These are phyloP conservation scores for Arthroderma uncinatum DNA, from an alignment of 2,329 filamentous ascomycete genomes.

Conservation along the genomic window DNA sequence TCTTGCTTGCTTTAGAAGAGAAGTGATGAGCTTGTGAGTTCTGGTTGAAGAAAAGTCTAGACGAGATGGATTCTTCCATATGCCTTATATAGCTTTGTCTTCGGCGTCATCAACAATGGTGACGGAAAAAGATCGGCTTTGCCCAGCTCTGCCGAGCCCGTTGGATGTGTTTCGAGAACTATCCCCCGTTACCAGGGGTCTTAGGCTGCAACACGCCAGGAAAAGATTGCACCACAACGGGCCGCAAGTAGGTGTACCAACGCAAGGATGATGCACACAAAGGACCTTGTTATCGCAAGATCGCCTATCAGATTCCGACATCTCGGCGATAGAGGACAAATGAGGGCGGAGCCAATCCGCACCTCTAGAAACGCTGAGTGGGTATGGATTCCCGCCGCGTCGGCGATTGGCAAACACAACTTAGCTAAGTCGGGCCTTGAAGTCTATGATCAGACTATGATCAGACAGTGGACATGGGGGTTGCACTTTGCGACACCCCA, in stretches of 20 bases:
- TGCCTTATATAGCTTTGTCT: not conserved
- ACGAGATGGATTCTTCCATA: not conserved
- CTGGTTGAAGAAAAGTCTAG: not conserved
- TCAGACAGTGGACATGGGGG: constrained; percentile 1
- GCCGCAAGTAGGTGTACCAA: not conserved
- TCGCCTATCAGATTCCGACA: constrained; percentile 1
- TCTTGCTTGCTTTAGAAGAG: not conserved
- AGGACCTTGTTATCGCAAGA: not conserved
- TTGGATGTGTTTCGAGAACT: not conserved
- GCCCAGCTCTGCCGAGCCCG: constrained; percentile 4
- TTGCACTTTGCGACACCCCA: not conserved
- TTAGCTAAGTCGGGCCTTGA: not conserved
- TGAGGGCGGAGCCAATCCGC: constrained; percentile 4
- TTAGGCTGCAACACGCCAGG: not conserved
- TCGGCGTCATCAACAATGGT: not conserved
- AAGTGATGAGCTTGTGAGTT: constrained; percentile 1
- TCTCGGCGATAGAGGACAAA: constrained; percentile 7
- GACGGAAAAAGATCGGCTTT: not conserved
- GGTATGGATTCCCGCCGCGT: constrained; percentile 1
- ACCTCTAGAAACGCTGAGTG: constrained; percentile 1
- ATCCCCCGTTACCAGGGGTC: not conserved
- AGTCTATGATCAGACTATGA: too few relatives aligned
- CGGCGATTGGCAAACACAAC: constrained; percentile 3
- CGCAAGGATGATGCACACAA: constrained; percentile 1
- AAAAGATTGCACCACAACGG: not conserved